Evolutionary conservation across 345 rosid species (phyloP), one percentile per base, ranked within the genome.

Genomic region (Syzygium grande): DNA sequence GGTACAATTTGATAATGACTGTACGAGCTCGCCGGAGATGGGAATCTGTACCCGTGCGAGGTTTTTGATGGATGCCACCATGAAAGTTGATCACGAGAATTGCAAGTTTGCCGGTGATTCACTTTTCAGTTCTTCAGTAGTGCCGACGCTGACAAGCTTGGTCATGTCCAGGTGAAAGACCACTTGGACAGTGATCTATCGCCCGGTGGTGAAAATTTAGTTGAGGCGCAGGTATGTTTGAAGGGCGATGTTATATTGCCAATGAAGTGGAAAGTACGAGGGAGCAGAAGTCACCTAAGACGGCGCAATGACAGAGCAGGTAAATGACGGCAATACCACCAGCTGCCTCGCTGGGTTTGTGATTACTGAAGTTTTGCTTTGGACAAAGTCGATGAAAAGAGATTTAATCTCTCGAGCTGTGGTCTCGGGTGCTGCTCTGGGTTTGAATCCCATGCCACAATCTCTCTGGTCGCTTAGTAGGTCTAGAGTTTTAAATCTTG

Each of bases 91-190:
- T 91, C 90, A 88, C 52, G 97, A 95, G 87, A 97, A 93, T 90
- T 94, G 96, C 92, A 95, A 93, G 89, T 93, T 90, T 85, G 77
- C 88, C 86, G 91, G 94, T 53, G 95, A 90, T 86, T 87, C 97
- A 46, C 56, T 89, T 2, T 95, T 95, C 85, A 89, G 88, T 78
- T 90, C 94, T 85, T 84, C 96, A 52, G 94, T 88, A 30, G 94
- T 90, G 88, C 92, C 93, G 21, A 87, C 93, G 55, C 91, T 93
- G 88, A 88, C 95, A 80, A 93, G 91, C 92, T 87, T 97, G 92
- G 92, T 94, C 56, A 93, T 93, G 97, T 94, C 96, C 85, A 93
- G 98, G 87, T 95, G 94, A 95, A 89, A 19, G 61, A 51, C 84
- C 79, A 59, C 80, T 86, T n/a, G 56, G 79, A 86, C 46, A 54